Base-by-base conservation (phyloP, 139 green algal genomes). In the Mesotaenium endlicherianum region DNA sequence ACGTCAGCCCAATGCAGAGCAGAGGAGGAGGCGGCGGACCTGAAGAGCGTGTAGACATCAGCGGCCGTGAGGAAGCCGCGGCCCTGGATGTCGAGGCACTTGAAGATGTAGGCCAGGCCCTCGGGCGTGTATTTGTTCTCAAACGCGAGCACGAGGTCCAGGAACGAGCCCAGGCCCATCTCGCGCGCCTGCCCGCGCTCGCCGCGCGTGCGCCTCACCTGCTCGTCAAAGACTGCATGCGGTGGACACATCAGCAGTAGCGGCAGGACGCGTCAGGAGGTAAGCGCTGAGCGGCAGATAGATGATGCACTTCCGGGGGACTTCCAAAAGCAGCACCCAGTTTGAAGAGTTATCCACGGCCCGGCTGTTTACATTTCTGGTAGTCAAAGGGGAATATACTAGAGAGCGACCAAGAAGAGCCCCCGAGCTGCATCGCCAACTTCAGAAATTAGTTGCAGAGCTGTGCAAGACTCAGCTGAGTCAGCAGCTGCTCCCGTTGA, bases 91-190 rank as follows among this genome's bases (percentile, higher is more conserved):
- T 90, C 86, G 20, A 90, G 70, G 55, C 85, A 87, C n/a, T 42
- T 69, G 85, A 90, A 90, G 75, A 90, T 77, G 60, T 90, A 90
- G 26, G 77, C 77, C 38, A 90, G 53, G 59, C 58, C 68, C 43
- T 82, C 64, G 59, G 75, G 83, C 36, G 88, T 75, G 30, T 83
- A 38, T 75, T 86, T 86, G 64, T 90, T 72, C 36, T 88, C 67
- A 58, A 89, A 70, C 20, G 86, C 83, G 45, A 90, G 41, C 39
- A 90, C 77, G 47, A 90, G 83, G 57, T 87, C 77, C 38, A 89
- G 49, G 43, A 90, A 90, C 16, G 38, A 41, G 20, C 30, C 17
- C 26, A 90, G 82, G 68, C 86, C 85, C 86, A 90, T 90, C 55
- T 85, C 49, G 17, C 78, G 42, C 26, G 31, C 4, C 64, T 30